phyloP scores from a whole-genome alignment of 257 asterid species.

The Catharanthus roseus region DNA sequence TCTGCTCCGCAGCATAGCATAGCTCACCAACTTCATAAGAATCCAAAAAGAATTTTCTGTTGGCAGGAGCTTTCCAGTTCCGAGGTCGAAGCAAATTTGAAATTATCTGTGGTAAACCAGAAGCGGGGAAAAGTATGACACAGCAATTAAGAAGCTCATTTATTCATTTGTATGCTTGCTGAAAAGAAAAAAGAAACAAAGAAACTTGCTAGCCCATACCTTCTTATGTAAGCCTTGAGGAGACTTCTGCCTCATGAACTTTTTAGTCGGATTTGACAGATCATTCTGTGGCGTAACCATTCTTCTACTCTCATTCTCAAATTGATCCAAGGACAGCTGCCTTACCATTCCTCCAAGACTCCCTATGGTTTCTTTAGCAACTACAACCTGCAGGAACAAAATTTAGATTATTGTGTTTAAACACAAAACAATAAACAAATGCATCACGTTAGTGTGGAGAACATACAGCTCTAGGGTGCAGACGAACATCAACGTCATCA shows the following conservation, averaged over 20 bases:
- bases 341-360: constrained; percentile 97
- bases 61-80: constrained; percentile 88
- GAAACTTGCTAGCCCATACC: constrained; percentile 42
- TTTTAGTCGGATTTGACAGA: constrained; percentile 72
- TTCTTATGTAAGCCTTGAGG: constrained; percentile 99
- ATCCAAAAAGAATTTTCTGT: constrained; percentile 92
- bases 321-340: constrained; percentile 95
- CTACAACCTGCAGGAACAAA: constrained; percentile 75
- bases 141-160: not conserved
- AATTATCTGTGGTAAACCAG: constrained; percentile 53
- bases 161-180: not conserved
- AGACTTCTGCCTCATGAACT: constrained; percentile 71
- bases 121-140: constrained; percentile 8
- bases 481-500: constrained; percentile 79
- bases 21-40: constrained; percentile 97
- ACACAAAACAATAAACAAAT: constrained; percentile 9
- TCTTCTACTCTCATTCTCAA: constrained; percentile 96
- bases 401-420: constrained; percentile 16
- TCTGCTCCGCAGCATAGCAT: constrained; percentile 97
- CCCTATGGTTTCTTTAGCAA: constrained; percentile 91
- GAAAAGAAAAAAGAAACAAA: not conserved
- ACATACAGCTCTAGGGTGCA: constrained; percentile 93
- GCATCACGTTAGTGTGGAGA: constrained; percentile 8
- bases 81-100: constrained; percentile 91
- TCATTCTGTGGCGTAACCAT: constrained; percentile 77